phyloP scores from a whole-genome alignment of 306 rosid species.

The Vachellia pachyceras region DNA sequence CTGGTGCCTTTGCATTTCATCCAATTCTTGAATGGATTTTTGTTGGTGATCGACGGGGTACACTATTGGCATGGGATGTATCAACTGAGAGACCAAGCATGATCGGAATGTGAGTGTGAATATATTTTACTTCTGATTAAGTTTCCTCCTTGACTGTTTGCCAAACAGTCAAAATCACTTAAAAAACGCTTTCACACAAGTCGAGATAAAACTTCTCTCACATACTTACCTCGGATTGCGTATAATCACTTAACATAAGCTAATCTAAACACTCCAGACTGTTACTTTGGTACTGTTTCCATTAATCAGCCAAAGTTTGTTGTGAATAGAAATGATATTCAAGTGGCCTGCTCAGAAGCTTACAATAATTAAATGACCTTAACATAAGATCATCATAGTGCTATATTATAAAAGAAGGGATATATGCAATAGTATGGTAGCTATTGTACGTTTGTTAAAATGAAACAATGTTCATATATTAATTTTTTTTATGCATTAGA shows the following conservation, averaged over 20 bases:
- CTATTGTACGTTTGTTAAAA: not conserved
- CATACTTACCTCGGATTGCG: too few species aligned
- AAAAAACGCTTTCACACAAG: too few species aligned
- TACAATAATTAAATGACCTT: not conserved
- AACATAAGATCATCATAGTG: not conserved
- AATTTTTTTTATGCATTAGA: not conserved
- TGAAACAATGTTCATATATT: not conserved
- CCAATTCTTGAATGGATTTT: slow-evolving; percentile 98
- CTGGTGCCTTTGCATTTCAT: slow-evolving; percentile 97
- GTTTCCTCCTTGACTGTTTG: too few species aligned
- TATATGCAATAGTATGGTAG: not conserved
- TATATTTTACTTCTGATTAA: slow-evolving; percentile 56
- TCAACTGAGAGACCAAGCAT: slow-evolving; percentile 92
- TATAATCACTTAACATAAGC: too few species aligned
- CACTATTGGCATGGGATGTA: slow-evolving; percentile 97
- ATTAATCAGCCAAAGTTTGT: not conserved
- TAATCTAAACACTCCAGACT: too few species aligned
- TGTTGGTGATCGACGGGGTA: slow-evolving; percentile 98
- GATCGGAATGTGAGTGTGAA: slow-evolving; percentile 96
- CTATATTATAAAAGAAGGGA: not conserved
- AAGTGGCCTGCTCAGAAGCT: not conserved
- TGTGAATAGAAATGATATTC: not conserved
- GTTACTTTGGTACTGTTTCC: not conserved
- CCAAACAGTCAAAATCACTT: too few species aligned
- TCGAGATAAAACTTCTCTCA: too few species aligned